Conservation (phyloP, 139 green algal genomes). For the Chlamydomonas urium region DNA sequence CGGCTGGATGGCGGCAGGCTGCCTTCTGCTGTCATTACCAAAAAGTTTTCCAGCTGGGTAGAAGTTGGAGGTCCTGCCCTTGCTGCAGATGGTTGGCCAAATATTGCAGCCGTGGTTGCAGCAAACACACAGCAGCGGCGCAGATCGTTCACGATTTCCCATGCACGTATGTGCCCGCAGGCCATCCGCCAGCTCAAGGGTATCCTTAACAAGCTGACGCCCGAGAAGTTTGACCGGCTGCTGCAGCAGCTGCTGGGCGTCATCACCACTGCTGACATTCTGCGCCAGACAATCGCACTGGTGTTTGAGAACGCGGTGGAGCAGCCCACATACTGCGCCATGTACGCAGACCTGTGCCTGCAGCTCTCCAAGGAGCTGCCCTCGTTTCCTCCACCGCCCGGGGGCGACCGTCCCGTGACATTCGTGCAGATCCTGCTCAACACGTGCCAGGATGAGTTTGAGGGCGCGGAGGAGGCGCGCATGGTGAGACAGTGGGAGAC, state of each 20-base stretch:
- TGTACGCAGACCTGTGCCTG: constrained; percentile 75
- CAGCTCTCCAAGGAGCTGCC: constrained; percentile 58
- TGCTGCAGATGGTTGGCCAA: too few relatives aligned
- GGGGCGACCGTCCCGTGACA: constrained; percentile 65
- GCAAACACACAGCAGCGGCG: too few relatives aligned
- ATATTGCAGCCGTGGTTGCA: too few relatives aligned
- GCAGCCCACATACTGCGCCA: constrained; percentile 94
- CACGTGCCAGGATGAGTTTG: constrained; percentile 99
- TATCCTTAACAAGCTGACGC: constrained; percentile 99
- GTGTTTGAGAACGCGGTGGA: constrained; percentile 97
- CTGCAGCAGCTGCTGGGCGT: constrained; percentile 75
- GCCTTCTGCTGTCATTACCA: too few relatives aligned
- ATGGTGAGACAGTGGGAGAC: too few relatives aligned
- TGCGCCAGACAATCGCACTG: constrained; percentile 75
- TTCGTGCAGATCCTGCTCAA: constrained; percentile 96
- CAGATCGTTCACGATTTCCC: too few relatives aligned
- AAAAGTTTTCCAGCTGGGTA: too few relatives aligned
- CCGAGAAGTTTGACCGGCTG: constrained; percentile 97
- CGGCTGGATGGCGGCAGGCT: too few relatives aligned
- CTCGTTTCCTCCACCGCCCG: constrained; percentile 58
- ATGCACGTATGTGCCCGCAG: too few relatives aligned
- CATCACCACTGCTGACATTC: constrained; percentile 60
- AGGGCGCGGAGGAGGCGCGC: constrained; percentile 62
- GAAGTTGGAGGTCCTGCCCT: too few relatives aligned
- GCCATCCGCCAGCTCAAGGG: constrained; percentile 88